These are phyloP conservation scores for Cryptosporidium bovis DNA, from an alignment of 169 alveolate species.

Conservation along the genomic window DNA sequence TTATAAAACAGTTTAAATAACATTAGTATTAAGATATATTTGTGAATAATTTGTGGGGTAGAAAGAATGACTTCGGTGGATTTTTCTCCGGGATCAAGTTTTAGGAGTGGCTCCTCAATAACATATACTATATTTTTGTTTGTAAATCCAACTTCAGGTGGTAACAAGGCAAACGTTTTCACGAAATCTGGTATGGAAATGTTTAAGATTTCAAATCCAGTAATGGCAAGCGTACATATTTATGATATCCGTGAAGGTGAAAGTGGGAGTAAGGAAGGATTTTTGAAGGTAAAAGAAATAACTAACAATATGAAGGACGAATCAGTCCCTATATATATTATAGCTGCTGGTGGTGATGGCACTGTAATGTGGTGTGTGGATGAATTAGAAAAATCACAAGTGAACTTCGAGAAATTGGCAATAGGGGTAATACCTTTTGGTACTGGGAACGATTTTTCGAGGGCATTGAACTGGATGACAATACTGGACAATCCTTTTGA, in stretches of 20 bases:
- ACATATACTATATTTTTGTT: slow-evolving; percentile 78
- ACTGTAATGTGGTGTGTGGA: slow-evolving; percentile 91
- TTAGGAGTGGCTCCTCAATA: slow-evolving; percentile 39
- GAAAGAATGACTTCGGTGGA: slow-evolving; percentile 33
- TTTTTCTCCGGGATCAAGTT: slow-evolving; percentile 56
- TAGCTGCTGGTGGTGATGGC: slow-evolving; percentile 98
- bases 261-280: slow-evolving; percentile 85
- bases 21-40: background rate
- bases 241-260: slow-evolving; percentile 84
- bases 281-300: slow-evolving; percentile 74
- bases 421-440: slow-evolving; percentile 94
- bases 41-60: background rate
- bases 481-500: slow-evolving; percentile 83
- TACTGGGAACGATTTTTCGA: slow-evolving; percentile 95
- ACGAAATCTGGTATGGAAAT: slow-evolving; percentile 79
- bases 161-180: slow-evolving; percentile 84
- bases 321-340: slow-evolving; percentile 74
- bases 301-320: slow-evolving; percentile 11
- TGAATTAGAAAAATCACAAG: slow-evolving; percentile 85
- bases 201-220: slow-evolving; percentile 72
- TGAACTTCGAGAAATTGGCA: slow-evolving; percentile 81
- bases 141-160: slow-evolving; percentile 88
- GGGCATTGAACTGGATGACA: slow-evolving; percentile 90
- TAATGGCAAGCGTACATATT: slow-evolving; percentile 69
- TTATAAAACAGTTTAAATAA: no score